phyloP scores from a whole-genome alignment of 2,329 filamentous ascomycete genomes.

The Talaromyces amestolkiae region DNA sequence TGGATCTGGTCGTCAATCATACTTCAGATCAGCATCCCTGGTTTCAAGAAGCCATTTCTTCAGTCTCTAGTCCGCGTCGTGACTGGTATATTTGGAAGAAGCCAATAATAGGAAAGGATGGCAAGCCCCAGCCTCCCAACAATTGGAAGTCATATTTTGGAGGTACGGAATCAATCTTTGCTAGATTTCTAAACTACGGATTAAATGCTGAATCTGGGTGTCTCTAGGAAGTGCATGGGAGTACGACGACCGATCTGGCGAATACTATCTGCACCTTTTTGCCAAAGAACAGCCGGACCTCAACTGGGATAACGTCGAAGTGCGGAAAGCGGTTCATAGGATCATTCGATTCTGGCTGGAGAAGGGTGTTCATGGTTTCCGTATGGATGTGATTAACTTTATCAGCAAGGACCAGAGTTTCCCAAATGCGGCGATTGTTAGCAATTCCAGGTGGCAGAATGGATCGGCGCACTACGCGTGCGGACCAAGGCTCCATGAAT shows the following conservation, averaged over 20 bases:
- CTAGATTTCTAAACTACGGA: not conserved
- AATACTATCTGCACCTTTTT: conserved; percentile 77
- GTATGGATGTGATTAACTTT: conserved; percentile 73
- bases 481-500: conserved; percentile 58
- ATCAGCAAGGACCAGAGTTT: conserved; percentile 63
- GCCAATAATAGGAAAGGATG: conserved; percentile 45
- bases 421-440: conserved; percentile 42
- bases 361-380: conserved; percentile 68
- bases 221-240: conserved; percentile 40
- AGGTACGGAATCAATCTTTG: conserved; percentile 23
- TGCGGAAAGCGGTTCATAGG: conserved; percentile 67
- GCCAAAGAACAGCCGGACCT: conserved; percentile 74
- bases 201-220: conserved; percentile 24
- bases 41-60: conserved; percentile 66
- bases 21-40: conserved; percentile 70
- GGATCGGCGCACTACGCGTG: conserved; percentile 50
- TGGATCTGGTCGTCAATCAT: conserved; percentile 77
- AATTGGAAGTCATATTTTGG: conserved; percentile 62
- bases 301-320: conserved; percentile 75
- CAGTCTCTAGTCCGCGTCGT: conserved; percentile 61
- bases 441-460: conserved; percentile 32
- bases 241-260: conserved; percentile 66
- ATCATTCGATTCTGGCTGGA: conserved; percentile 78
- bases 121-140: conserved; percentile 67
- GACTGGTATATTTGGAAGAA: conserved; percentile 64